Evolutionary conservation across 768 basidiomycete species (phyloP).

Genomic region (Termitomyces bulborhizus): DNA sequence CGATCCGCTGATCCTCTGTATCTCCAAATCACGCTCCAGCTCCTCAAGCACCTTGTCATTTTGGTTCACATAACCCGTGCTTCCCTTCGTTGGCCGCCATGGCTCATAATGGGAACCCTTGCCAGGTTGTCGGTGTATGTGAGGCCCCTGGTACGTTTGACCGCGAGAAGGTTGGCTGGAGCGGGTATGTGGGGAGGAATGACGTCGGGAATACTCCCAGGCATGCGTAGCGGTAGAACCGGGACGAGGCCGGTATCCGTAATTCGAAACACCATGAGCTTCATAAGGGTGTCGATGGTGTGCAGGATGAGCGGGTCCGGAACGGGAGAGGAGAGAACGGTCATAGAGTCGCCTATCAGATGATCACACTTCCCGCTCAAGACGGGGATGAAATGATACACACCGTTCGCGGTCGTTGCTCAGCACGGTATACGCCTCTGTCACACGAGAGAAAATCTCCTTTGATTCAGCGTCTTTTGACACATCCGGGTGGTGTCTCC

Average conservation of each 20-base stretch:
- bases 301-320: constrained; percentile 14
- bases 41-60: constrained; percentile 19
- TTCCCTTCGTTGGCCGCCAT: constrained; percentile 3
- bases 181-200: constrained; percentile 16
- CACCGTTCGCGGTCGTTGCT: constrained; percentile 38
- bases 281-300: constrained; percentile 11
- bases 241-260: constrained; percentile 21
- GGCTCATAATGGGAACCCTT: constrained; percentile 10
- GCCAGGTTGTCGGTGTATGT: neutral
- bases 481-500: constrained; percentile 43
- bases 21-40: constrained; percentile 13
- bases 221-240: constrained; percentile 27
- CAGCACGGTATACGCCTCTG: constrained; percentile 39
- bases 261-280: constrained; percentile 18
- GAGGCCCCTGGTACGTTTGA: neutral
- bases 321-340: constrained; percentile 24
- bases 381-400: neutral
- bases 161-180: constrained; percentile 5
- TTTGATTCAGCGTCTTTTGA: constrained; percentile 34
- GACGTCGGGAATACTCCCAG: constrained; percentile 27
- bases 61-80: constrained; percentile 8
- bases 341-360: constrained; percentile 36
- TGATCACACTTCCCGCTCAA: neutral
- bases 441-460: constrained; percentile 31
- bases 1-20: constrained; percentile 21